Evolutionary conservation across 208 protist genomes (phyloP).

Genomic region (Acanthamoeba healyi): DNA sequence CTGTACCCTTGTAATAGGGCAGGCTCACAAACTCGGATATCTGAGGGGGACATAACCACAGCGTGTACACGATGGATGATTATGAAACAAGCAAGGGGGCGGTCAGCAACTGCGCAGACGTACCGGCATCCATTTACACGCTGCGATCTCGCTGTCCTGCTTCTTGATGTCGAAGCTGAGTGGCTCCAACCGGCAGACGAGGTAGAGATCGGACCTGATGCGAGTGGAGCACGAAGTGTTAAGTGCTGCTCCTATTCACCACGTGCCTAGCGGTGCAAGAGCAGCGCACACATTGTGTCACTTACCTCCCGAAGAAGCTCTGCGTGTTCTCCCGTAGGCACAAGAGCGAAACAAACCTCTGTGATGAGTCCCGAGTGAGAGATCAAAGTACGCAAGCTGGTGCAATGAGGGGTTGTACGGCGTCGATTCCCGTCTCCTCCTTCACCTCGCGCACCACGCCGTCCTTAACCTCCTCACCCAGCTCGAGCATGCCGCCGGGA

Average conservation of each 20-base stretch:
- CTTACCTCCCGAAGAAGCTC: conserved; percentile 50
- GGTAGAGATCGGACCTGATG: conserved; percentile 65
- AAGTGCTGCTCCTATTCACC: too few relatives aligned
- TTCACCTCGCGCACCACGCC: conserved; percentile 54
- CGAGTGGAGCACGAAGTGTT: too few relatives aligned
- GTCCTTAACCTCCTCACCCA: background rate
- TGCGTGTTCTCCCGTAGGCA: conserved; percentile 24
- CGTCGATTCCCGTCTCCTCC: conserved; percentile 63
- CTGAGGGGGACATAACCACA: background rate
- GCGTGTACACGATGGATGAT: too few relatives aligned
- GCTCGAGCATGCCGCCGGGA: conserved; percentile 57
- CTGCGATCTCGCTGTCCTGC: conserved; percentile 41
- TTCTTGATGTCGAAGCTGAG: conserved; percentile 59
- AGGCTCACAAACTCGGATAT: conserved; percentile 45
- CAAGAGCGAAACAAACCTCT: conserved; percentile 37
- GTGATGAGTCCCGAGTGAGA: background rate
- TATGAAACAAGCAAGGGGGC: background rate
- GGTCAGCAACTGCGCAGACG: too few relatives aligned
- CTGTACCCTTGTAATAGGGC: conserved; percentile 55
- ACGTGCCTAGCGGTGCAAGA: too few relatives aligned
- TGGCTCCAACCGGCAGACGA: conserved; percentile 48
- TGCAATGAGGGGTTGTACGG: conserved; percentile 14
- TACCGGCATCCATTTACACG: conserved; percentile 70
- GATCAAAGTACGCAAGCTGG: background rate
- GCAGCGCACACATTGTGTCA: too few relatives aligned